Conservation (phyloP, 2,329 filamentous ascomycete genomes). For the Podosphaera xanthii region DNA sequence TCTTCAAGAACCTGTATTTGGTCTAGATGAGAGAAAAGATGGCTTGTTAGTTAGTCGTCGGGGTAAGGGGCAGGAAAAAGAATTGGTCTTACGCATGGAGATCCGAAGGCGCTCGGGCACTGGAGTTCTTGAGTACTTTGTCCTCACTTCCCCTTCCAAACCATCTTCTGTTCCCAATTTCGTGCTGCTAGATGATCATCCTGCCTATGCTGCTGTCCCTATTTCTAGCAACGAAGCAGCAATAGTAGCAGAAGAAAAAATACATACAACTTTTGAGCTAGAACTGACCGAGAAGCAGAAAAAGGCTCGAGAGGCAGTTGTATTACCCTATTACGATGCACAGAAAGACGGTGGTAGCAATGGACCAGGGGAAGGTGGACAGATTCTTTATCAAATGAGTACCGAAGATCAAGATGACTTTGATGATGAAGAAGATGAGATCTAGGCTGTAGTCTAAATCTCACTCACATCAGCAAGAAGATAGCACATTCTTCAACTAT, state of each 20-base stretch:
- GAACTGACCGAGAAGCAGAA: conserved; percentile 80
- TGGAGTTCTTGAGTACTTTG: conserved; percentile 31
- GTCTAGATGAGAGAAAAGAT: conserved; percentile 53
- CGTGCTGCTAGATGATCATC: conserved; percentile 54
- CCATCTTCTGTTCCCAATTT: conserved; percentile 3
- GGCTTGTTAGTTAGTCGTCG: conserved; percentile 43
- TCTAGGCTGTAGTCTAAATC: conserved; percentile 3
- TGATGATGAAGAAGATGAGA: conserved; percentile 56
- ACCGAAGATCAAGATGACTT: conserved; percentile 93
- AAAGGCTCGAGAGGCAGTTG: conserved; percentile 64
- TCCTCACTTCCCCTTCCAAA: conserved; percentile 20
- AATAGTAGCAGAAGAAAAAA: conserved; percentile 21
- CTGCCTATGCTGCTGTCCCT: conserved; percentile 30
- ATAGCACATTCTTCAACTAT: neutral
- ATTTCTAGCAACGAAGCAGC: neutral
- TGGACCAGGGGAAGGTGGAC: conserved; percentile 61
- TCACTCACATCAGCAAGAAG: neutral
- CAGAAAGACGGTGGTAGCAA: conserved; percentile 49
- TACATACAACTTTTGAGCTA: conserved; percentile 61
- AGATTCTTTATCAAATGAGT: conserved; percentile 93
- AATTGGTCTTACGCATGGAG: conserved; percentile 64
- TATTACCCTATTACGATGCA: conserved; percentile 90
- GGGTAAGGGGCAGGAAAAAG: conserved; percentile 16
- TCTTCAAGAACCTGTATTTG: conserved; percentile 53
- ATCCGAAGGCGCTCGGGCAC: conserved; percentile 40